phyloP scores from a whole-genome alignment of 257 asterid species.

The Forsythia viridissima region DNA sequence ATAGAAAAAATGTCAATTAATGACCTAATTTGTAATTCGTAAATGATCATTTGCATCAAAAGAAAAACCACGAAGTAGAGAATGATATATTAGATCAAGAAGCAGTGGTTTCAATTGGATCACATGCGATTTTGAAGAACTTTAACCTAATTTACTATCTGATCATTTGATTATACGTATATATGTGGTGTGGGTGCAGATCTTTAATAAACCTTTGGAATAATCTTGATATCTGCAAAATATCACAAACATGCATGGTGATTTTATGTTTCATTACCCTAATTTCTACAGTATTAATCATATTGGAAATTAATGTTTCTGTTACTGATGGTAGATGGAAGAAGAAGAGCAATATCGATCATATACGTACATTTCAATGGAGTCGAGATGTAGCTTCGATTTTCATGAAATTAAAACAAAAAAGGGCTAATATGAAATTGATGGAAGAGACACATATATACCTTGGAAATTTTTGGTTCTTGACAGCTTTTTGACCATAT shows the following conservation, averaged over 20 bases:
- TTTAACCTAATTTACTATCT: background rate
- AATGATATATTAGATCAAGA: background rate
- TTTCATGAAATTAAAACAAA: background rate
- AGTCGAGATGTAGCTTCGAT: too few relatives aligned
- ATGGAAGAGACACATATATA: background rate
- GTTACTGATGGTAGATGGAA: background rate
- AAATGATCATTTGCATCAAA: background rate
- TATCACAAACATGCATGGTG: background rate
- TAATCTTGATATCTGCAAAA: background rate
- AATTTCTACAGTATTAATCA: too few relatives aligned
- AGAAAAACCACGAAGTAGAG: background rate
- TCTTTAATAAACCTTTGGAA: background rate
- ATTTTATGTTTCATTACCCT: background rate
- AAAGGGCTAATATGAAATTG: background rate
- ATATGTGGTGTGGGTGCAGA: background rate
- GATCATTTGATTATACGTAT: too few relatives aligned
- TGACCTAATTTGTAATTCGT: background rate
- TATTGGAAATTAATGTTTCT: too few relatives aligned
- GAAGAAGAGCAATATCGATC: too few relatives aligned
- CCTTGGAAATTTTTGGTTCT: slow-evolving; percentile 23
- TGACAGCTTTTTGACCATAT: slow-evolving; percentile 41
- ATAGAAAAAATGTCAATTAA: too few relatives aligned
- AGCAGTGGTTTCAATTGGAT: background rate
- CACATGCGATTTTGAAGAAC: too few relatives aligned
- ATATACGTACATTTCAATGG: background rate